These are phyloP conservation scores for Solanum virginianum DNA, from an alignment of 257 asterid species.

Conservation along the genomic window DNA sequence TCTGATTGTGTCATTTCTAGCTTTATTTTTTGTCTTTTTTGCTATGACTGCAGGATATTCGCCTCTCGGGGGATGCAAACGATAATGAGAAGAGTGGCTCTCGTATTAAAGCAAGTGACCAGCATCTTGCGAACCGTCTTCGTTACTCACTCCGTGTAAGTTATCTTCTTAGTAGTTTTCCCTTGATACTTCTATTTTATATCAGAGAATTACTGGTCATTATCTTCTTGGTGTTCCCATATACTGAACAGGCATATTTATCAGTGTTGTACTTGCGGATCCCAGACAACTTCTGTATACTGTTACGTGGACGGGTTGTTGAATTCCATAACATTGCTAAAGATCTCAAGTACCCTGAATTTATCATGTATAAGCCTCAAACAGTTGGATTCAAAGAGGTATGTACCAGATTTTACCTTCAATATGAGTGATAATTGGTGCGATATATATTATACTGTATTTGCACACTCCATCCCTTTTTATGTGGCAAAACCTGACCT, in stretches of 20 bases:
- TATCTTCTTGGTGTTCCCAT: not conserved
- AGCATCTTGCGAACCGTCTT: conserved; percentile 77
- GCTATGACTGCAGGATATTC: conserved; percentile 51
- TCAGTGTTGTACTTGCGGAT: conserved; percentile 61
- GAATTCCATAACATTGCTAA: conserved; percentile 58
- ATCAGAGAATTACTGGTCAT: not conserved
- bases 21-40: conserved; percentile 1
- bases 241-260: conserved; percentile 66
- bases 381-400: conserved; percentile 45
- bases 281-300: conserved; percentile 44
- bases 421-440: not conserved
- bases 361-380: conserved; percentile 67
- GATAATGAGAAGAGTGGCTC: conserved; percentile 12
- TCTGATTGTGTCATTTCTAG: not conserved
- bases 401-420: not conserved
- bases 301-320: conserved; percentile 63
- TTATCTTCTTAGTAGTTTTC: not conserved
- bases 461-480: not conserved
- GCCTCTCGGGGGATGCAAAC: conserved; percentile 25
- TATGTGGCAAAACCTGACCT: not conserved
- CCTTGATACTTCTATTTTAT: not conserved
- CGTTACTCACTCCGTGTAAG: conserved; percentile 85
- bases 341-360: conserved; percentile 71
- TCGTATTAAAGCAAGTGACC: conserved; percentile 25
- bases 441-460: not conserved